Evolutionary conservation across 192 early-diverging fungal species (phyloP), one percentile per base, ranked within the genome.

Genomic region (Linnemannia schmuckeri): DNA sequence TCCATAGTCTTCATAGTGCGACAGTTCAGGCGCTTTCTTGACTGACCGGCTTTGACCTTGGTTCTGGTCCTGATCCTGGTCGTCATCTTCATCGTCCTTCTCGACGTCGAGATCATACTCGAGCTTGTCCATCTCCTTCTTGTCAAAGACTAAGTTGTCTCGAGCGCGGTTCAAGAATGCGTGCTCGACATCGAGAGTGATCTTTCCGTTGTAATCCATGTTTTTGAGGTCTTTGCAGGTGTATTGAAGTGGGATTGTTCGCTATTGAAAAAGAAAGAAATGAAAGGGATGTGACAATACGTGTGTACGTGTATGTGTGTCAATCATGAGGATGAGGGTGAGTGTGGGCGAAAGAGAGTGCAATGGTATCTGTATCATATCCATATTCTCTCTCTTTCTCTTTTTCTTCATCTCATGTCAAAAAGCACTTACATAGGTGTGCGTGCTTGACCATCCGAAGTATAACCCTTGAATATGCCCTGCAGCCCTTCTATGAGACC

Each of bases 1-100:
- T 22, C 79, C 85, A 78, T 81, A 87, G 30, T 87, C 85, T n/a
- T 80, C 76, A 42, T 87, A 87, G 35, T 78, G 81, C 9, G 75
- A 81, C 38, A 81, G 30, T 0, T 75, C 38, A 0, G 72, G 63
- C 4, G 46, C 74, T 70, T 80, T 80, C 30, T 66, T 66, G 30
- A 30, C 30, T 13, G 61, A 61, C 13, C 44, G 2, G 44, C 13
- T 46, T 1, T 46, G 44, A 12, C 2, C 1, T 10, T 35, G 30
- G 24, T 35, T 24, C 13, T 33, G 61, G 33, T 44, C 33, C 37
- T 66, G 57, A 33, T 70, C 38, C n/a, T 41, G 22, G 2, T 27
- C 75, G 0, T 71, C 70, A 3, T 74, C 35, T 27, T 81, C 84
- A 4, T 78, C 76, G 5, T 75, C 76, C 27, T 30, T 66, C n/a